Conservation (phyloP, 2,329 filamentous ascomycete species). For the Pseudogymnoascus sp. region DNA sequence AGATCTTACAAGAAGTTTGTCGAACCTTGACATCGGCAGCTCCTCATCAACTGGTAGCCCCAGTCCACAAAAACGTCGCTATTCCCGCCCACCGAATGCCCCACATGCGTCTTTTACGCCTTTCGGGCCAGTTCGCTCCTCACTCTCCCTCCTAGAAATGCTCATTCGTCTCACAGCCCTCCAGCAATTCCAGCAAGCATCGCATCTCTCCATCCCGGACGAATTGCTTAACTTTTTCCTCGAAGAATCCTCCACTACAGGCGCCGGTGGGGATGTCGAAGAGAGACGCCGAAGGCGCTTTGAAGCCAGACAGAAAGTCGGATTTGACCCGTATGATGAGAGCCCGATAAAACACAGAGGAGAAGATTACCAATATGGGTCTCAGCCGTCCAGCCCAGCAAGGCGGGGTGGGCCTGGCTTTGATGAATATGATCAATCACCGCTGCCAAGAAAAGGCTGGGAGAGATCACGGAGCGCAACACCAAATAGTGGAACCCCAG, state of each 20-base stretch:
- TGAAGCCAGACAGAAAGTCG: constrained; percentile 56
- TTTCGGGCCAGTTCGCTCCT: constrained; percentile 53
- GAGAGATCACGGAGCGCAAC: constrained; percentile 3
- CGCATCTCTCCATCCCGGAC: constrained; percentile 65
- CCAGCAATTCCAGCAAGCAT: constrained; percentile 69
- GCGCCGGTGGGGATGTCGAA: constrained; percentile 56
- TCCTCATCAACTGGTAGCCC: constrained; percentile 18
- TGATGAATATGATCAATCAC: background rate
- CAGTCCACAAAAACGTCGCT: constrained; percentile 13
- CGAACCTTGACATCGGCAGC: constrained; percentile 24
- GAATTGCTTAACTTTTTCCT: constrained; percentile 72
- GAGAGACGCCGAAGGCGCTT: constrained; percentile 53
- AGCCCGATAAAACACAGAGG: constrained; percentile 56
- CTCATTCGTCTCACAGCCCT: constrained; percentile 64
- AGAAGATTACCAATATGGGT: constrained; percentile 53
- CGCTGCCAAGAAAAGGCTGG: background rate
- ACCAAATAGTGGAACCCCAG: constrained; percentile 1
- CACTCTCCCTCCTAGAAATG: constrained; percentile 66
- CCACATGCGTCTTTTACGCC: constrained; percentile 29
- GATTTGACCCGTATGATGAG: constrained; percentile 68
- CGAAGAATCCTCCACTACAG: constrained; percentile 59
- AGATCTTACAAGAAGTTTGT: constrained; percentile 19
- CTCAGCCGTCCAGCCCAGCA: constrained; percentile 4
- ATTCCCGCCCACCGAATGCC: background rate
- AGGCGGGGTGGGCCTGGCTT: background rate